Base-by-base conservation (phyloP, 129 eudicot genomes). In the Calendula officinalis region DNA sequence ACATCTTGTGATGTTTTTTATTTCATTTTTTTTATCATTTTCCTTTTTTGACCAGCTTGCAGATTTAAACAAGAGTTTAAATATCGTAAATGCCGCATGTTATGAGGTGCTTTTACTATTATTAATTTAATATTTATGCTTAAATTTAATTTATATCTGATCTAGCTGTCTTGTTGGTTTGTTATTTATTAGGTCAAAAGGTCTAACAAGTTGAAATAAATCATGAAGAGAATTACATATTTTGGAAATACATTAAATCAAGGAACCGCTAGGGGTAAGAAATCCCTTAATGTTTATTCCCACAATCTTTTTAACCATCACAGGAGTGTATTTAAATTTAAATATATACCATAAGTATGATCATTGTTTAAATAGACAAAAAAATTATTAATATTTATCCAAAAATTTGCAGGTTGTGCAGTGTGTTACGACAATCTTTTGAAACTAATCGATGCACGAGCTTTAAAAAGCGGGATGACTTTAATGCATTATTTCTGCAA, bases 401-500 rank as follows among this genome's bases (percentile, higher is more conserved):
- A 22, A 27, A 60, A 73, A 3, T 59, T 32, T 68, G 27, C 80
- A 91, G 96, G 98, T 74, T 55, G 95, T 34, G 96, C 96, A 3
- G 78, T 88, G 67, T 96, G 98, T 51, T 92, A 88, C 81, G 98
- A 92, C 76, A 88, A 95, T 79, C 98, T 92, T 78, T 76, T 83
- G 69, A 92, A 92, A 81, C 86, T 92, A 64, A 75, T 82, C 2
- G 98, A 88, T 73, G 85, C 98, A 6, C 96, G 98, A 74, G 84
- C 98, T 52, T 69, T 95, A 67, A 81, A 64, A 70, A 83, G 67
- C 89, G 83, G 77, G 81, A 92, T 92, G 95, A 92, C 98, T 39
- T 81, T 92, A 56, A 92, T 92, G 98, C 95, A 92, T 79, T 92
- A 92, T 71, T 95, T 92, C 73, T 88, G 98, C 85, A 88, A 81